Percentiles rank a stretch among this genome's conserved stretches.
Evolutionary conservation across 192 early-diverging fungal genomes (phyloP).

Genomic region (Funneliformis mosseae): DNA sequence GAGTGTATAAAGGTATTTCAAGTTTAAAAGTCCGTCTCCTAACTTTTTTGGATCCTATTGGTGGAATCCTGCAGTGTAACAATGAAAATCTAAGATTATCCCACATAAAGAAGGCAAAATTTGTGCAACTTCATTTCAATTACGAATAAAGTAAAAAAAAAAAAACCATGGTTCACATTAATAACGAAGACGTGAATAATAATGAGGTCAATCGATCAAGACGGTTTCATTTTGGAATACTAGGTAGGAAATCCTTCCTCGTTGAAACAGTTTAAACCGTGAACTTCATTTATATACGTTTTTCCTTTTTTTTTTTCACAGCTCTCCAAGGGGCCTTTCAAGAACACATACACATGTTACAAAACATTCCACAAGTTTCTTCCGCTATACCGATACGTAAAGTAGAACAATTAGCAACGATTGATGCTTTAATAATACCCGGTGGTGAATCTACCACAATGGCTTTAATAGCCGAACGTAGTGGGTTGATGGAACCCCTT

Average conservation of each 20-base stretch:
- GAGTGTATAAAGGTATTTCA: no score
- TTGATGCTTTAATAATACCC: constrained; percentile 93
- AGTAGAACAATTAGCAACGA: constrained; percentile 62
- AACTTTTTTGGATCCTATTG: background rate
- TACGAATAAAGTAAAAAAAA: background rate
- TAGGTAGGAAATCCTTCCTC: background rate
- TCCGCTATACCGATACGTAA: constrained; percentile 68
- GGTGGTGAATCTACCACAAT: constrained; percentile 96
- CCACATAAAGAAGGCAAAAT: background rate
- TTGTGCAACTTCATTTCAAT: background rate
- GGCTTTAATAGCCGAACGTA: constrained; percentile 88
- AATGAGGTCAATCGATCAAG: background rate
- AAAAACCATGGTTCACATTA: background rate
- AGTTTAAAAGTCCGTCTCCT: background rate
- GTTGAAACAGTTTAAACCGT: background rate
- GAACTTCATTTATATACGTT: no score
- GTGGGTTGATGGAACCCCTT: constrained; percentile 77
- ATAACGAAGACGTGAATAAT: background rate
- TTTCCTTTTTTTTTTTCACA: constrained; percentile 12
- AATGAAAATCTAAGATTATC: background rate
- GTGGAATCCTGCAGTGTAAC: background rate
- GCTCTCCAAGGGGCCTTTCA: constrained; percentile 97
- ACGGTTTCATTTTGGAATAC: background rate
- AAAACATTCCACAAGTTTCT: constrained; percentile 63
- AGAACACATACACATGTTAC: constrained; percentile 87